Evolutionary conservation across 345 rosid species (phyloP).

Genomic region (Sisymbrium irio): DNA sequence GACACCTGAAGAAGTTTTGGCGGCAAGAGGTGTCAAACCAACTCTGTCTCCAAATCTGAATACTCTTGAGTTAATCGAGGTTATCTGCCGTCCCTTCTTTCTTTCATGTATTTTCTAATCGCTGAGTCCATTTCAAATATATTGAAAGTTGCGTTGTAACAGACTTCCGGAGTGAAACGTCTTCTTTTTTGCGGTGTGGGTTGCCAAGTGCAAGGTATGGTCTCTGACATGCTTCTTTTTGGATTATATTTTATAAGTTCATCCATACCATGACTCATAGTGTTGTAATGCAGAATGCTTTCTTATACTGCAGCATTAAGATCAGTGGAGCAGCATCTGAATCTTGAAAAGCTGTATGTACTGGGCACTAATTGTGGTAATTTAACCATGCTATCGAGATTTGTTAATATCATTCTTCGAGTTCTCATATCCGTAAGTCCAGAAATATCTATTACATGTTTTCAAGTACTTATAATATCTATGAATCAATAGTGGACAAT

Average conservation of each 20-base stretch:
- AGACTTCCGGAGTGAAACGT: conserved; percentile 94
- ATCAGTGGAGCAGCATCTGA: conserved; percentile 82
- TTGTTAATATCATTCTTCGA: background rate
- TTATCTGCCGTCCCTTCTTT: conserved; percentile 31
- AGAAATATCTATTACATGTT: background rate
- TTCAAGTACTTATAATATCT: conserved; percentile 13
- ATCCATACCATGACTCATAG: conserved; percentile 53
- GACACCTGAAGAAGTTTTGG: conserved; percentile 95
- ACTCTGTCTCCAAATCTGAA: conserved; percentile 87
- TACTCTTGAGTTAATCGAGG: conserved; percentile 90
- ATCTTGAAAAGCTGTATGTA: conserved; percentile 91
- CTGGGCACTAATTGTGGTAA: conserved; percentile 97
- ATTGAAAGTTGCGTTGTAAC: conserved; percentile 11
- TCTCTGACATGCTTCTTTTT: conserved; percentile 7
- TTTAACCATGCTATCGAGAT: conserved; percentile 4
- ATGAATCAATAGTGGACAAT: conserved; percentile 69
- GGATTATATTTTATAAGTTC: conserved; percentile 13
- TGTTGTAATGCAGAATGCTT: conserved; percentile 90
- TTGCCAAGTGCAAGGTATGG: conserved; percentile 93
- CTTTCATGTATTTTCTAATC: background rate
- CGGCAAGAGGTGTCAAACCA: conserved; percentile 97
- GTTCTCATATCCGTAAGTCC: background rate
- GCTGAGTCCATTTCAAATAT: background rate
- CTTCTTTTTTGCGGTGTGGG: conserved; percentile 98
- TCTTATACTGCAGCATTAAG: conserved; percentile 92